Conservation (phyloP, 1,139 yeast genomes). For the Torulaspora globosa region DNA sequence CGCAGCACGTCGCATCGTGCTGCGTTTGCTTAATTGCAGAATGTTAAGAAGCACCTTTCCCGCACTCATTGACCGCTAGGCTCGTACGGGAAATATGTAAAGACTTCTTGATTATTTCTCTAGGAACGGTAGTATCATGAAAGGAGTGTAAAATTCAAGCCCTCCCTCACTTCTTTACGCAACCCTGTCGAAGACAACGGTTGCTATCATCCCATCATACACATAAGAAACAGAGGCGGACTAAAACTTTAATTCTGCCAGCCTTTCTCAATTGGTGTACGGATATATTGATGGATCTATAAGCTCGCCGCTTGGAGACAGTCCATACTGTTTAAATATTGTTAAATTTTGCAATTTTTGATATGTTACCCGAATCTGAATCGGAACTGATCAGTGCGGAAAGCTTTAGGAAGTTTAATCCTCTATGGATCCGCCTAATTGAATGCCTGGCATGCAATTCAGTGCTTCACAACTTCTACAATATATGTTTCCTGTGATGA, state of each 20-base stretch:
- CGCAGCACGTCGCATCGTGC: too few relatives aligned
- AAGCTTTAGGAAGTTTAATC: too few relatives aligned
- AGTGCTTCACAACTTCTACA: too few relatives aligned
- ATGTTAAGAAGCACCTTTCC: slow-evolving; percentile 37
- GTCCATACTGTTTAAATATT: too few relatives aligned
- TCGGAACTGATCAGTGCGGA: background rate
- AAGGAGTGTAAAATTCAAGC: slow-evolving; percentile 3
- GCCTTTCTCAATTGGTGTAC: background rate
- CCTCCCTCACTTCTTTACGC: slow-evolving; percentile 14
- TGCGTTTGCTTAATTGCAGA: too few relatives aligned
- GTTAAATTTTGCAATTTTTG: too few relatives aligned
- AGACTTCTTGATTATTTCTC: slow-evolving; percentile 35
- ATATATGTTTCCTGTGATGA: too few relatives aligned
- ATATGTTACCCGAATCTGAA: too few relatives aligned
- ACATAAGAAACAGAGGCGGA: background rate
- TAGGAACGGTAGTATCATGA: slow-evolving; percentile 30
- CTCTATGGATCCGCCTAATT: too few relatives aligned
- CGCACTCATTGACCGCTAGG: slow-evolving; percentile 23
- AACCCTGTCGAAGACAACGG: slow-evolving; percentile 2
- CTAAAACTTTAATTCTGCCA: slow-evolving; percentile 7
- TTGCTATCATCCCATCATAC: slow-evolving; percentile 6
- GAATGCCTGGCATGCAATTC: too few relatives aligned
- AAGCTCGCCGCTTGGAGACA: too few relatives aligned
- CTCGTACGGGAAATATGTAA: slow-evolving; percentile 37
- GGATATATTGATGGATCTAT: too few relatives aligned